Percentiles rank a stretch among this genome's conserved stretches.
phyloP scores from a whole-genome alignment of 1,284 basidiomycete genomes.

The Coriolopsis trogii region DNA sequence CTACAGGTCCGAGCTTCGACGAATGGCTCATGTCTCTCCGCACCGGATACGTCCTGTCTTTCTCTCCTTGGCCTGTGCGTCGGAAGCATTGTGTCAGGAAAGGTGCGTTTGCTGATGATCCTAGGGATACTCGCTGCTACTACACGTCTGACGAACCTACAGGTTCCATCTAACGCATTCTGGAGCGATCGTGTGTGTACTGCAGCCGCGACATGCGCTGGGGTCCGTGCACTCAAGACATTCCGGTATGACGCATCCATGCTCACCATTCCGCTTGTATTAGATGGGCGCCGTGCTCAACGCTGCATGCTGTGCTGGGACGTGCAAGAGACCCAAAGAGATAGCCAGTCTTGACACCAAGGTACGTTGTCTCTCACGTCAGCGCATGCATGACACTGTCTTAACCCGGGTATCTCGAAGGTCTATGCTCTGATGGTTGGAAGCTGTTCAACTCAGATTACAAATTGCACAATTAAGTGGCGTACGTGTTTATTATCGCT shows the following conservation, averaged over 20 bases:
- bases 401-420: too few species aligned
- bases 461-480: conserved; percentile 6
- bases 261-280: neutral
- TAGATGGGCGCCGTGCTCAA: conserved; percentile 9
- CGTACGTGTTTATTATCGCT: neutral
- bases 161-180: conserved; percentile 2
- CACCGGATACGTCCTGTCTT: conserved; percentile 6
- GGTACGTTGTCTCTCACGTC: too few species aligned
- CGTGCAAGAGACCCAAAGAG: conserved; percentile 3
- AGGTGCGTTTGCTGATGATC: neutral
- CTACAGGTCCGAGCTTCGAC: neutral
- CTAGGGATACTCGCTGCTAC: too few species aligned
- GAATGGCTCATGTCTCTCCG: conserved; percentile 11
- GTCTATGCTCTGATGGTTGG: conserved; percentile 1
- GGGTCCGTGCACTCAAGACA: neutral
- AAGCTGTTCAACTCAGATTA: neutral
- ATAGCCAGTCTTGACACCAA: conserved; percentile 5
- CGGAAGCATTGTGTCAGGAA: neutral
- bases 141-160: neutral
- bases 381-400: neutral
- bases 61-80: conserved; percentile 9
- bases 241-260: neutral
- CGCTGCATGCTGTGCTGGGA: conserved; percentile 11
- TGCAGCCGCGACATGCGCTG: conserved; percentile 8
- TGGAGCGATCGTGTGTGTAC: conserved; percentile 7